Evolutionary conservation across 106 monocot genomes (phyloP).

Genomic region (Phalaenopsis equestris): DNA sequence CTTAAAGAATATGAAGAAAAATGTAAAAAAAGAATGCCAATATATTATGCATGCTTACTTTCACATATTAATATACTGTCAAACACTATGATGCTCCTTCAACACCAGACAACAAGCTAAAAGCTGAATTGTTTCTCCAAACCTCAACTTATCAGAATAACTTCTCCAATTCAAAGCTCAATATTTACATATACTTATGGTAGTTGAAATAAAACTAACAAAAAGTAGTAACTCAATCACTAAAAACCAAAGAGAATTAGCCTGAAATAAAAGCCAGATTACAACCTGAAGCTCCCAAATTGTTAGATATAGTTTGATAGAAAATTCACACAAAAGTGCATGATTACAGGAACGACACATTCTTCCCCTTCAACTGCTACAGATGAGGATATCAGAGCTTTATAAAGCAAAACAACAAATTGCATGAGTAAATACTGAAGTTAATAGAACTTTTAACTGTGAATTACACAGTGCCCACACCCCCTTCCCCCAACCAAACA

Average conservation of each 20-base stretch:
- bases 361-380: neutral
- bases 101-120: neutral
- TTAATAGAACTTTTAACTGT: too few species aligned
- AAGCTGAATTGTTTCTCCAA: neutral
- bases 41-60: too few species aligned
- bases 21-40: too few species aligned
- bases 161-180: neutral
- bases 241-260: neutral
- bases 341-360: neutral
- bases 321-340: neutral
- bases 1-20: too few species aligned
- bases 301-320: neutral
- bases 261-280: neutral
- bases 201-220: neutral
- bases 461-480: too few species aligned
- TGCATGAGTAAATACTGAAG: neutral
- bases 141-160: neutral
- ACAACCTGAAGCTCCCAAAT: too few species aligned
- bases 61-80: too few species aligned
- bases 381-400: neutral
- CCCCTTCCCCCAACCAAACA: too few species aligned
- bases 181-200: neutral
- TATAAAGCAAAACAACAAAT: neutral
- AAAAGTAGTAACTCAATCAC: neutral
- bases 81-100: neutral